A percentile compares a stretch with the other conserved stretches of the same genome.
phyloP scores from a whole-genome alignment of 345 rosid species.

The Aegle marmelos region DNA sequence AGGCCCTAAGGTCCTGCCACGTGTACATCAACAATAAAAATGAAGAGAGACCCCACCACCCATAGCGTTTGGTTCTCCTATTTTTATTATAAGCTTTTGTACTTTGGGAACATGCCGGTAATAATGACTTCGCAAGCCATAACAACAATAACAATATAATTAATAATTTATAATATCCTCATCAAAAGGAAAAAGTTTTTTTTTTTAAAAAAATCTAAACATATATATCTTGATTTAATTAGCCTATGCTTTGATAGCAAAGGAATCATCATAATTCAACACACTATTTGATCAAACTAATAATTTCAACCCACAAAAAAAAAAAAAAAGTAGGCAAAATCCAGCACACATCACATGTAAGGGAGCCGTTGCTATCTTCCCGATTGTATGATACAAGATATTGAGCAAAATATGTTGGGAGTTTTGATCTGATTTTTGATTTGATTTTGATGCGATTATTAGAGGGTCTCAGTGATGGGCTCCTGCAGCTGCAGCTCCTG shows the following conservation, averaged over 20 bases:
- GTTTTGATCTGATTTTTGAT: not conserved
- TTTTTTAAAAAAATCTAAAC: not conserved
- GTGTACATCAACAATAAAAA: not conserved
- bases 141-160: not conserved
- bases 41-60: not conserved
- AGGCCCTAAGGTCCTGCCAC: conserved; percentile 9
- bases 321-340: conserved; percentile 19
- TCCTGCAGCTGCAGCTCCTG: conserved; percentile 25
- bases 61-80: not conserved
- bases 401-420: conserved; percentile 15
- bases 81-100: not conserved
- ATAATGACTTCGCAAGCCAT: conserved; percentile 26
- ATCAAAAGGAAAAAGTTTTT: not conserved
- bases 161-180: conserved; percentile 11
- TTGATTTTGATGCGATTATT: not conserved
- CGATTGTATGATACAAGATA: conserved; percentile 53
- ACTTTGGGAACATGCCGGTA: conserved; percentile 34
- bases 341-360: conserved; percentile 62
- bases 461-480: conserved; percentile 36
- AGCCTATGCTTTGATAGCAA: conserved; percentile 39
- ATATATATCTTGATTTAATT: conserved; percentile 29
- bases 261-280: conserved; percentile 51
- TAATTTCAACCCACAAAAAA: conserved; percentile 5
- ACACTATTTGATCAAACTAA: conserved; percentile 34
- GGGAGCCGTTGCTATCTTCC: conserved; percentile 39